phyloP scores from a whole-genome alignment of 768 basidiomycete genomes.

The Sarcodon sp. region DNA sequence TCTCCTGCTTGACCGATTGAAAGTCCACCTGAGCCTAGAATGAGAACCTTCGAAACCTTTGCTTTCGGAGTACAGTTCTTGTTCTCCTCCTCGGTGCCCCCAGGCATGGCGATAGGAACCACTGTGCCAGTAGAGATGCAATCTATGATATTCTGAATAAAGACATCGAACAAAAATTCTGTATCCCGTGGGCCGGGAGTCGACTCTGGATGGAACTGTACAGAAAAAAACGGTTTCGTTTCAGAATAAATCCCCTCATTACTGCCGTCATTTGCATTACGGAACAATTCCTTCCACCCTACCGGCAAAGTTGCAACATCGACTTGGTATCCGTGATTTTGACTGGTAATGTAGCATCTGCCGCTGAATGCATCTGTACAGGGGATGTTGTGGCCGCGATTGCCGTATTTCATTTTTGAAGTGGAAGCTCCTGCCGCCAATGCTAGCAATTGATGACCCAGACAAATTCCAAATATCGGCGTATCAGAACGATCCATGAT shows the following conservation, averaged over 20 bases:
- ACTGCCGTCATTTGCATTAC: constrained; percentile 92
- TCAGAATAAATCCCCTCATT: constrained; percentile 97
- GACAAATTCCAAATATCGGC: constrained; percentile 97
- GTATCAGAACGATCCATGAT: constrained; percentile 61
- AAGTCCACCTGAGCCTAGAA: constrained; percentile 93
- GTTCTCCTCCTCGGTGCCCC: constrained; percentile 77
- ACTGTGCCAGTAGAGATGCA: constrained; percentile 45
- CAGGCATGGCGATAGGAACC: constrained; percentile 55
- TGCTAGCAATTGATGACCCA: constrained; percentile 94
- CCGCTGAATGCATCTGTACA: constrained; percentile 91
- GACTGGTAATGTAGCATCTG: constrained; percentile 97
- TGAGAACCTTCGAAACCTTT: constrained; percentile 85
- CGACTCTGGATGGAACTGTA: constrained; percentile 98
- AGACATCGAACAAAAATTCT: constrained; percentile 97
- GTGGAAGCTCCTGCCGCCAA: constrained; percentile 90
- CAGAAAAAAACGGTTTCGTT: constrained; percentile 92
- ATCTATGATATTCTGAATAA: constrained; percentile 78
- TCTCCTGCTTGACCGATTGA: constrained; percentile 99
- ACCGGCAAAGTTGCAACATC: constrained; percentile 62
- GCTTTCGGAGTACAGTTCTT: constrained; percentile 56
- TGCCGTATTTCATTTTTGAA: constrained; percentile 99
- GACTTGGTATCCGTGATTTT: constrained; percentile 98
- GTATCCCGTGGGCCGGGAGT: constrained; percentile 96
- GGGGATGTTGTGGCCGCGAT: constrained; percentile 97
- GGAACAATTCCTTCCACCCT: constrained; percentile 91